Conservation (phyloP, 306 rosid genomes). For the Cyclanthera cordifolia region DNA sequence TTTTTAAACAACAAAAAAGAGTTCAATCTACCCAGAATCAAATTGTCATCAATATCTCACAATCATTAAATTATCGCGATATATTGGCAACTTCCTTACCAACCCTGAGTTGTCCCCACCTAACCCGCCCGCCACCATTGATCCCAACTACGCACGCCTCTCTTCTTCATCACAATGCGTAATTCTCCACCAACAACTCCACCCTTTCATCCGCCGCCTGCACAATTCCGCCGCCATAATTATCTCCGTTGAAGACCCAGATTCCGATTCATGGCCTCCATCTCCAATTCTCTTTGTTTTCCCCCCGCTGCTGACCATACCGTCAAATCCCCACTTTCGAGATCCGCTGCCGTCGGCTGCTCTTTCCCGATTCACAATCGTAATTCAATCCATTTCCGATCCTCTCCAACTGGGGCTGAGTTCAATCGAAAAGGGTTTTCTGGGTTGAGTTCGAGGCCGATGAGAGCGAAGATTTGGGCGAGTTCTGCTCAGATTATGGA, state of each 20-base stretch:
- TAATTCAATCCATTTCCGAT: slow-evolving; percentile 22
- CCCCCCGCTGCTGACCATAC: slow-evolving; percentile 31
- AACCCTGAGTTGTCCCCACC: slow-evolving; percentile 9
- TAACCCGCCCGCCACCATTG: slow-evolving; percentile 14
- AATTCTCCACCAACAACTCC: not conserved
- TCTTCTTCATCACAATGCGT: slow-evolving; percentile 6
- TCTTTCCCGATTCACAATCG: slow-evolving; percentile 21
- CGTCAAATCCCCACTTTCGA: slow-evolving; percentile 12
- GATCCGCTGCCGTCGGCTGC: slow-evolving; percentile 18
- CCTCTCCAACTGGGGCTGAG: slow-evolving; percentile 7
- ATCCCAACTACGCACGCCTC: slow-evolving; percentile 2
- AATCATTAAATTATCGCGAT: not conserved
- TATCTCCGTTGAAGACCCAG: not conserved
- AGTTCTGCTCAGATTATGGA: slow-evolving; percentile 56
- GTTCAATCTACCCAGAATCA: no score
- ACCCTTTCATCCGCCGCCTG: not conserved
- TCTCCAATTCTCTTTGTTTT: slow-evolving; percentile 27
- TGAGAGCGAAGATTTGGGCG: slow-evolving; percentile 31
- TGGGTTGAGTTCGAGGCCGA: slow-evolving; percentile 14
- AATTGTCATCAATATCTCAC: no score
- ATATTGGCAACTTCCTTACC: not conserved
- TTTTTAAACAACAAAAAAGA: no score
- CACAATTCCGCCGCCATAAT: not conserved
- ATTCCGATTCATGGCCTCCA: slow-evolving; percentile 40
- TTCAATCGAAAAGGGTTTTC: slow-evolving; percentile 17